Conservation (phyloP, 139 green algal genomes). For the Tetradesmus lagerheimii region DNA sequence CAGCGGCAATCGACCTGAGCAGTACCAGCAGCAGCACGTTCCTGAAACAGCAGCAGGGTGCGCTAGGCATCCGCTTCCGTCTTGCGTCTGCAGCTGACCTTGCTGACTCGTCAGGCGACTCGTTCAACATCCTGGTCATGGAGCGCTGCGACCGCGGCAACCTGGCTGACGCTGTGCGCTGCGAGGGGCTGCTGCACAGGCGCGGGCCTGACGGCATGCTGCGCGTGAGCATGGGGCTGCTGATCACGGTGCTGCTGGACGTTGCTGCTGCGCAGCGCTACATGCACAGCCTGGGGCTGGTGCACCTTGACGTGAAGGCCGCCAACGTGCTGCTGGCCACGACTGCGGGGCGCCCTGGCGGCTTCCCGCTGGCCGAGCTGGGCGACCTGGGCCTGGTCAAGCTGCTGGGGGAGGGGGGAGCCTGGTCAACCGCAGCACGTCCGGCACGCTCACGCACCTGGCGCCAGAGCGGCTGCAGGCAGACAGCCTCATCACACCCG, state of each 20-base stretch:
- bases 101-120: background rate
- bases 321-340: constrained; percentile 21
- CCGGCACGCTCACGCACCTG: constrained; percentile 36
- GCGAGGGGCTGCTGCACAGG: constrained; percentile 1
- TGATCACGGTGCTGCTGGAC: constrained; percentile 39
- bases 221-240: background rate
- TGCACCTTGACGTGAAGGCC: constrained; percentile 51
- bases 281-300: constrained; percentile 47
- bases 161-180: background rate
- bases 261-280: constrained; percentile 49
- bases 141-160: constrained; percentile 14
- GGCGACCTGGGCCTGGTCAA: constrained; percentile 34
- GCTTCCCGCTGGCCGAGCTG: constrained; percentile 22
- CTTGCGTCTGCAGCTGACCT: background rate
- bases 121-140: constrained; percentile 42
- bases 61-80: background rate
- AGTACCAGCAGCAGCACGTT: background rate
- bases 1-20: background rate
- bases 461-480: constrained; percentile 20
- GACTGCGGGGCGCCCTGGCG: background rate
- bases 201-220: background rate
- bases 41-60: background rate
- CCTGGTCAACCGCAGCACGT: background rate
- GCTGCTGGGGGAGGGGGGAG: background rate
- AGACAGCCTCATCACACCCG: background rate